Evolutionary conservation across 2,329 filamentous ascomycete species (phyloP).

Genomic region (Fusarium marasasianum): DNA sequence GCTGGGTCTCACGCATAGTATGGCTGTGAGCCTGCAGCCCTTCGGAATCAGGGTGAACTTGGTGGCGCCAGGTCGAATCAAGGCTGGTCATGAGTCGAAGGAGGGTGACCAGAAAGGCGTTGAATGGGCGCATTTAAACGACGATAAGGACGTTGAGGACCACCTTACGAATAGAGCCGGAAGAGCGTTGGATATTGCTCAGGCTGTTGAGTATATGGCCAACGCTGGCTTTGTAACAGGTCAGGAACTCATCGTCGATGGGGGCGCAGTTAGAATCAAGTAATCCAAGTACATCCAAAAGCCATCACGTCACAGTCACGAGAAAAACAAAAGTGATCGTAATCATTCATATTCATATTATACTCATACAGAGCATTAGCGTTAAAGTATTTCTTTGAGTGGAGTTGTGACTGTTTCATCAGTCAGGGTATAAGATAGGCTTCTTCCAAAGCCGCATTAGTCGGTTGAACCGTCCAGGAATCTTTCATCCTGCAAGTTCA

Average conservation of each 20-base stretch:
- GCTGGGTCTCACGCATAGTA: slow-evolving; percentile 5
- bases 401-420: slow-evolving; percentile 7
- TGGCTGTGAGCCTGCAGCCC: slow-evolving; percentile 5
- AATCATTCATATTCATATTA: slow-evolving; percentile 23
- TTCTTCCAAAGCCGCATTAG: slow-evolving; percentile 17
- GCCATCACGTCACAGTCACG: neutral
- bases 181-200: slow-evolving; percentile 7
- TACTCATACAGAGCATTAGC: slow-evolving; percentile 17
- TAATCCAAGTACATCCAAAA: neutral
- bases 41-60: slow-evolving; percentile 7
- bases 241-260: slow-evolving; percentile 11
- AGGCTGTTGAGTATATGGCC: slow-evolving; percentile 11
- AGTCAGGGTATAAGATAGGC: slow-evolving; percentile 22
- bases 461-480: neutral
- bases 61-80: slow-evolving; percentile 9
- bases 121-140: slow-evolving; percentile 6
- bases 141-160: slow-evolving; percentile 12
- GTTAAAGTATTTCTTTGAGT: slow-evolving; percentile 12
- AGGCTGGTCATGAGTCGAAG: neutral
- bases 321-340: neutral
- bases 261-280: slow-evolving; percentile 10
- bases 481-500: neutral
- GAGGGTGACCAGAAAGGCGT: no score
- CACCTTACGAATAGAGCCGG: slow-evolving; percentile 12
- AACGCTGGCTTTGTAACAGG: slow-evolving; percentile 18